A percentile compares a stretch with the other conserved stretches of the same genome.
Conservation (phyloP, 352 stramenopile genomes). For the Pythium apleroticum region DNA sequence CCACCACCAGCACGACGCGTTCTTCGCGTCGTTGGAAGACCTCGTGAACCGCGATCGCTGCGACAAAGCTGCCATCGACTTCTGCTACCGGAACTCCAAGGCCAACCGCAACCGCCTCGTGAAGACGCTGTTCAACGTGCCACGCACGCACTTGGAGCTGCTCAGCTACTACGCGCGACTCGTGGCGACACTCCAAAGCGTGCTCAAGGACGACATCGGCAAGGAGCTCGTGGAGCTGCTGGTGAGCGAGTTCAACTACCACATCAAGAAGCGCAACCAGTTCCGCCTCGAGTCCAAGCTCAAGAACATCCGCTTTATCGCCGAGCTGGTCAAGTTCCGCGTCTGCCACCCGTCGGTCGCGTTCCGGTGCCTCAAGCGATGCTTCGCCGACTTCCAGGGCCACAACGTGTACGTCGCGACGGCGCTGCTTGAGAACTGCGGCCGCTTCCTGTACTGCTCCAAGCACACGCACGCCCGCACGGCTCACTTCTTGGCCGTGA, state of each 20-base stretch:
- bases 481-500: constrained; percentile 90
- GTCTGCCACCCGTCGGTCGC: constrained; percentile 94
- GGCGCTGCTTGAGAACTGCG: constrained; percentile 96
- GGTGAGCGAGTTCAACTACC: constrained; percentile 94
- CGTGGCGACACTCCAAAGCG: constrained; percentile 90
- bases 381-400: constrained; percentile 94
- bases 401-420: constrained; percentile 96
- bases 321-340: constrained; percentile 96
- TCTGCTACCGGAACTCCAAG: constrained; percentile 96
- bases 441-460: constrained; percentile 94
- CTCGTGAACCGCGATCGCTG: constrained; percentile 93
- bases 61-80: constrained; percentile 95
- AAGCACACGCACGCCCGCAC: constrained; percentile 92
- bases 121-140: constrained; percentile 93
- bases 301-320: constrained; percentile 95
- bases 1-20: constrained; percentile 94
- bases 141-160: constrained; percentile 92
- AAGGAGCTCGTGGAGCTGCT: constrained; percentile 89
- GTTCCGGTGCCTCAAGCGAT: constrained; percentile 93
- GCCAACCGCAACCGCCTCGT: constrained; percentile 89
- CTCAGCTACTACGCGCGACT: constrained; percentile 95
- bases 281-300: constrained; percentile 94
- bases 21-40: constrained; percentile 91
- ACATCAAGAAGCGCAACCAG: constrained; percentile 93
- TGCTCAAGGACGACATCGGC: constrained; percentile 92